These are phyloP conservation scores for Populus deltoides DNA, from an alignment of 345 rosid genomes.

Conservation along the genomic window DNA sequence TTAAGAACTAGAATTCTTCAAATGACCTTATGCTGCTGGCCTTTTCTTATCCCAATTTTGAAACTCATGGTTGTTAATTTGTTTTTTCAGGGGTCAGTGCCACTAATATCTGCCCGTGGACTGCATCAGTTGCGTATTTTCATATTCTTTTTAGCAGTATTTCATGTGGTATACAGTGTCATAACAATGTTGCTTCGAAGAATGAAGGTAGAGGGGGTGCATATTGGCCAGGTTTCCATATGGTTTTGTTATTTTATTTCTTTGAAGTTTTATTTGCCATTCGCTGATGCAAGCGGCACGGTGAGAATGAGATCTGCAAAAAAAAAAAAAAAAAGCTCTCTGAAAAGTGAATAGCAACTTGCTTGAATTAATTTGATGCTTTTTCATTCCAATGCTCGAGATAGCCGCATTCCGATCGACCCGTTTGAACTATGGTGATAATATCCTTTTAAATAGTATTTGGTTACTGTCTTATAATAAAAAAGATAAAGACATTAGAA, in stretches of 20 bases:
- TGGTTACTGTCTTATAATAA: no score
- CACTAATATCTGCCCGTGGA: slow-evolving; percentile 72
- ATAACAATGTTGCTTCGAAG: slow-evolving; percentile 36
- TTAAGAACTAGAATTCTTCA: not conserved
- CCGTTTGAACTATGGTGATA: not conserved
- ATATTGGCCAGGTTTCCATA: not conserved
- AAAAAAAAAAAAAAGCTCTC: not conserved
- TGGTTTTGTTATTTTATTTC: not conserved
- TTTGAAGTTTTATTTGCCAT: no score
- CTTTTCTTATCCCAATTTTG: not conserved
- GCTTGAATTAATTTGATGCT: not conserved
- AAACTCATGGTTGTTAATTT: slow-evolving; percentile 7
- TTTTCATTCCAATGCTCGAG: not conserved
- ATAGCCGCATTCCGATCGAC: not conserved
- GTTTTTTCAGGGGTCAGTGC: slow-evolving; percentile 61
- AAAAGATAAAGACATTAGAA: no score
- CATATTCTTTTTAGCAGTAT: slow-evolving; percentile 90
- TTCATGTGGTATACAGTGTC: slow-evolving; percentile 79
- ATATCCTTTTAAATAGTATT: not conserved
- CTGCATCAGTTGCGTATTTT: slow-evolving; percentile 91
- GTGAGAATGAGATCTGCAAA: not conserved
- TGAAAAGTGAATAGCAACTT: not conserved
- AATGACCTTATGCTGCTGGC: not conserved
- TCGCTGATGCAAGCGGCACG: not conserved
- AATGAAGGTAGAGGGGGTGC: slow-evolving; percentile 12